These are phyloP conservation scores for Tetraselmis chui DNA, from an alignment of 139 green algal species.

Conservation along the genomic window DNA sequence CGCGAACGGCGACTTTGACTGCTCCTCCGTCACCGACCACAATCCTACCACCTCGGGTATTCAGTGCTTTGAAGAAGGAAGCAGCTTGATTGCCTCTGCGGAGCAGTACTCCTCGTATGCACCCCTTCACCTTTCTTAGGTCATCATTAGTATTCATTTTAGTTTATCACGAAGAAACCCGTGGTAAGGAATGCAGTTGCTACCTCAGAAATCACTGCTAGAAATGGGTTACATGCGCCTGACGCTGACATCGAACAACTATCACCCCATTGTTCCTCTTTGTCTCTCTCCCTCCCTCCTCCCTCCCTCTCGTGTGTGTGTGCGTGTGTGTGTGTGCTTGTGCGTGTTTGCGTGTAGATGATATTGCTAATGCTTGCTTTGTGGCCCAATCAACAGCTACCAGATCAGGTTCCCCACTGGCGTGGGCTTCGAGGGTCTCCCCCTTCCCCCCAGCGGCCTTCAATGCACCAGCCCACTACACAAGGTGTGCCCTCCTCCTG, in stretches of 20 bases:
- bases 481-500: neutral
- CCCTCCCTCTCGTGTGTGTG: too few species aligned
- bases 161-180: too few species aligned
- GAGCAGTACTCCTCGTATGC: neutral
- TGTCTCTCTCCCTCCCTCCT: too few species aligned
- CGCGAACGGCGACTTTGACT: neutral
- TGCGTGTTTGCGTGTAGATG: too few species aligned
- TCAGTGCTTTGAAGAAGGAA: neutral
- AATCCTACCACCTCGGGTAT: neutral
- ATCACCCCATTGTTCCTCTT: too few species aligned
- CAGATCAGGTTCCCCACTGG: constrained; percentile 9
- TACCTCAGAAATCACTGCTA: too few species aligned
- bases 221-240: too few species aligned
- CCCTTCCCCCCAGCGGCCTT: neutral
- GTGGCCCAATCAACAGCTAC: constrained; percentile 5
- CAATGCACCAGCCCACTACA: neutral
- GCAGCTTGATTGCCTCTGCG: neutral
- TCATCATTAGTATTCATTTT: too few species aligned
- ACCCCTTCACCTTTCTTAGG: neutral
- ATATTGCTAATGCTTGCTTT: too few species aligned
- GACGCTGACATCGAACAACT: too few species aligned
- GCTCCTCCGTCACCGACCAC: neutral
- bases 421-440: neutral
- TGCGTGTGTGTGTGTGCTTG: too few species aligned
- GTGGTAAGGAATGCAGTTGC: too few species aligned